phyloP scores from a whole-genome alignment of 2,329 filamentous ascomycete species.

The Claviceps pazoutovae region DNA sequence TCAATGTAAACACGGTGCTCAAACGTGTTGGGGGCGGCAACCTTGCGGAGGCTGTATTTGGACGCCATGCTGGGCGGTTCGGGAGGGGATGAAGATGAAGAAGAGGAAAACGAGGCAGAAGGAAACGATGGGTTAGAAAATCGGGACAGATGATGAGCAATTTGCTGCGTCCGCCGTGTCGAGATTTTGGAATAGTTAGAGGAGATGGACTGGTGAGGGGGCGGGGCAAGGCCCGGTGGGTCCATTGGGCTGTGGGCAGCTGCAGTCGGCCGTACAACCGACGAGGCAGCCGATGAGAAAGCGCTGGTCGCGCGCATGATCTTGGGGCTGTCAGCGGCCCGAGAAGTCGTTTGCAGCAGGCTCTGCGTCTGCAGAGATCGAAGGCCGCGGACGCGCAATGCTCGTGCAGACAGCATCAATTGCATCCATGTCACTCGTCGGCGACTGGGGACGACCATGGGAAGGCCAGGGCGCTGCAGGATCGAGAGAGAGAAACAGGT shows the following conservation, averaged over 20 bases:
- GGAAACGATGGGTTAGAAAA: constrained; percentile 6
- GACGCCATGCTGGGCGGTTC: constrained; percentile 36
- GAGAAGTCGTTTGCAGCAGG: background rate
- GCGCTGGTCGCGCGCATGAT: background rate
- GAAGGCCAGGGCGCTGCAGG: no score
- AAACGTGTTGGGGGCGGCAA: constrained; percentile 80
- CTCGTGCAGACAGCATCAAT: constrained; percentile 4
- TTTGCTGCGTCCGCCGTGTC: constrained; percentile 36
- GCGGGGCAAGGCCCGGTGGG: constrained; percentile 19
- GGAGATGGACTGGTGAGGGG: constrained; percentile 16
- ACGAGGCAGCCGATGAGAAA: no score
- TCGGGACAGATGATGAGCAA: constrained; percentile 39
- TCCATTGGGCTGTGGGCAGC: constrained; percentile 8
- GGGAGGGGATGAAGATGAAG: constrained; percentile 12
- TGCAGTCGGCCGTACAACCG: no score
- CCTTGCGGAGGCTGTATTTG: constrained; percentile 68
- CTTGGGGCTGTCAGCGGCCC: constrained; percentile 7
- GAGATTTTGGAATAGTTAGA: constrained; percentile 28
- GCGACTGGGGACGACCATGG: no score
- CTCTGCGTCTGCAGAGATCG: constrained; percentile 5
- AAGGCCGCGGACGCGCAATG: constrained; percentile 1
- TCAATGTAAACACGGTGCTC: constrained; percentile 97
- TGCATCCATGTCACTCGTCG: background rate
- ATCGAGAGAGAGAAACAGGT: no score
- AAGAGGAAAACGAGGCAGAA: constrained; percentile 3